Evolutionary conservation across 805 yeast species (phyloP).

Genomic region (Yueomyces sp.): DNA sequence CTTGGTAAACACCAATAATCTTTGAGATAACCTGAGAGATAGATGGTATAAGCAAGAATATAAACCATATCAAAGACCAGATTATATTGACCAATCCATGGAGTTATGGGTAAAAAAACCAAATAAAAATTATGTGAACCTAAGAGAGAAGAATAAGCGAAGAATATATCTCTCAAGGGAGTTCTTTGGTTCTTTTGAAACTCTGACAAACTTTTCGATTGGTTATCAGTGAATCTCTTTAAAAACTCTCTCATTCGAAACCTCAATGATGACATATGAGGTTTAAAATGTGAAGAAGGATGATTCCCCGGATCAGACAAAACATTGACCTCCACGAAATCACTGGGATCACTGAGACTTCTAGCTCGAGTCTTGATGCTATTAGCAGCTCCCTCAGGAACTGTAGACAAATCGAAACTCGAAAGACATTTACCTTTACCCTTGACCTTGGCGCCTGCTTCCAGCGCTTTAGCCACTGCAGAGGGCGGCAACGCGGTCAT

Average conservation of each 20-base stretch:
- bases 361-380: background rate
- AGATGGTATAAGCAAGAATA: constrained; percentile 48
- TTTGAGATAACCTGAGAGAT: constrained; percentile 58
- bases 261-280: constrained; percentile 40
- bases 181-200: constrained; percentile 43
- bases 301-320: constrained; percentile 61
- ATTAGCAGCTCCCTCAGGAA: too few relatives aligned
- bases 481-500: too few relatives aligned
- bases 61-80: constrained; percentile 57
- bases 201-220: constrained; percentile 43
- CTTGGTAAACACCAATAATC: constrained; percentile 85
- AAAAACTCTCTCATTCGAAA: constrained; percentile 39
- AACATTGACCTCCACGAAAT: constrained; percentile 8
- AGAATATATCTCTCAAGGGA: constrained; percentile 51
- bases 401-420: too few relatives aligned
- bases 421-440: too few relatives aligned
- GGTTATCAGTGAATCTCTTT: constrained; percentile 45
- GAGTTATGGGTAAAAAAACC: constrained; percentile 69
- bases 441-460: too few relatives aligned
- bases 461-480: too few relatives aligned
- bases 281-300: constrained; percentile 49
- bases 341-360: constrained; percentile 8
- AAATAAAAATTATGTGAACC: constrained; percentile 94
- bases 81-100: constrained; percentile 59
- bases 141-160: constrained; percentile 76